Conservation (phyloP, 441 rosid species). For the Croton laevigatus region DNA sequence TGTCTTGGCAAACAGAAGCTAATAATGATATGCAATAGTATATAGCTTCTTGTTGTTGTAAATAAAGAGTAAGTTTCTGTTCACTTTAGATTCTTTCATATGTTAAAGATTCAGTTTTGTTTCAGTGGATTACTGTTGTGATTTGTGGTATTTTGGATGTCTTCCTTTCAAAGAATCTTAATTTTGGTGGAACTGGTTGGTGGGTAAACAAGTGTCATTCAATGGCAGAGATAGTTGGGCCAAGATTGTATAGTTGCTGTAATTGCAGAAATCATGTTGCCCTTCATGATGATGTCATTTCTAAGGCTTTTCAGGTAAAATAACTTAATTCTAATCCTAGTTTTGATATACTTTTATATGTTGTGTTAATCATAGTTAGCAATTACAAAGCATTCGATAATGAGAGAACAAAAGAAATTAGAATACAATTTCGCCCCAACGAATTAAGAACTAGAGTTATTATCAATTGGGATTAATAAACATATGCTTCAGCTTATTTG, state of each 20-base stretch:
- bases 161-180: slow-evolving; percentile 15
- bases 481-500: neutral
- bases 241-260: slow-evolving; percentile 67
- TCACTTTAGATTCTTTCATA: neutral
- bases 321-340: slow-evolving; percentile 13
- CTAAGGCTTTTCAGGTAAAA: slow-evolving; percentile 64
- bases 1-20: slow-evolving; percentile 14
- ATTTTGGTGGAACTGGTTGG: slow-evolving; percentile 17
- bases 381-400: neutral
- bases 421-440: neutral
- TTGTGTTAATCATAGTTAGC: neutral
- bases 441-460: neutral
- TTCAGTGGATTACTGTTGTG: slow-evolving; percentile 7
- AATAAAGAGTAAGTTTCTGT: slow-evolving; percentile 22
- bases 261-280: slow-evolving; percentile 70
- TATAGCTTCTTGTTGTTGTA: slow-evolving; percentile 15
- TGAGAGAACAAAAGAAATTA: neutral
- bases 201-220: slow-evolving; percentile 8
- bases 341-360: slow-evolving; percentile 3
- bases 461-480: no score
- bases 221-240: slow-evolving; percentile 57
- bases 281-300: slow-evolving; percentile 66
- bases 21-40: slow-evolving; percentile 11
- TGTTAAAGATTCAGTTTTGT: slow-evolving; percentile 8
- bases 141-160: slow-evolving; percentile 12